phyloP scores from a whole-genome alignment of 208 protist species.

The Leishmania mexicana region DNA sequence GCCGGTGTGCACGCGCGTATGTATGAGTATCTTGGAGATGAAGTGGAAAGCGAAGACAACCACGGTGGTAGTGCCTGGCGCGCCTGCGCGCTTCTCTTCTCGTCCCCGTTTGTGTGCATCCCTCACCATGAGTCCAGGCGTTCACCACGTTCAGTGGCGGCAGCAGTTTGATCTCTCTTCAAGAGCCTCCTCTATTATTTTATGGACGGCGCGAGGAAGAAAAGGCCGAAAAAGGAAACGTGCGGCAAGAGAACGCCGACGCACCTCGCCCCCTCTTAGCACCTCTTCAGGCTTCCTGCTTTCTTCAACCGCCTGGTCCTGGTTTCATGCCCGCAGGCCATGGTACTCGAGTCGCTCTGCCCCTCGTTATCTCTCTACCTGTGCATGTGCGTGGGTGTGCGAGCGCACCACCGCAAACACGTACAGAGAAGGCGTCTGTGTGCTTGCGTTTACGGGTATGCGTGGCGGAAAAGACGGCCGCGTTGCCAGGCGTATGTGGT shows the following conservation, averaged over 20 bases:
- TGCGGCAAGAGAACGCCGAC: too few species aligned
- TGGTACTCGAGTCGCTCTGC: conserved; percentile 2
- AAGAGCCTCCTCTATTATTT: neutral
- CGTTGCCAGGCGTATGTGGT: neutral
- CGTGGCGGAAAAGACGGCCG: neutral
- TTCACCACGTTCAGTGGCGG: neutral
- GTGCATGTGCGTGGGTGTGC: neutral
- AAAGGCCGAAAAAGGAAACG: neutral
- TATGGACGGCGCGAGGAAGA: neutral
- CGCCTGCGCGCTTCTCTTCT: neutral
- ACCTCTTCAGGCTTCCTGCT: neutral
- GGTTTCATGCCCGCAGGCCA: neutral
- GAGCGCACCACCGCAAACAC: neutral
- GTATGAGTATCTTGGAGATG: neutral
- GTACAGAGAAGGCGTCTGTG: neutral
- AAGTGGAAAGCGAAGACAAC: neutral
- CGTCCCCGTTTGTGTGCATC: neutral
- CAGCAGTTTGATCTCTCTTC: neutral
- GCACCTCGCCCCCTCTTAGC: neutral
- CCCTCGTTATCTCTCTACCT: neutral
- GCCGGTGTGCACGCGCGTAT: neutral
- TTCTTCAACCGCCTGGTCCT: neutral
- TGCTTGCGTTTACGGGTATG: neutral
- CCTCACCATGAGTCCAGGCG: neutral
- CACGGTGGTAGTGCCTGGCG: neutral